Evolutionary conservation across 306 rosid species (phyloP), one percentile per base, ranked within the genome.

Genomic region (Pyrus pyrifolia): DNA sequence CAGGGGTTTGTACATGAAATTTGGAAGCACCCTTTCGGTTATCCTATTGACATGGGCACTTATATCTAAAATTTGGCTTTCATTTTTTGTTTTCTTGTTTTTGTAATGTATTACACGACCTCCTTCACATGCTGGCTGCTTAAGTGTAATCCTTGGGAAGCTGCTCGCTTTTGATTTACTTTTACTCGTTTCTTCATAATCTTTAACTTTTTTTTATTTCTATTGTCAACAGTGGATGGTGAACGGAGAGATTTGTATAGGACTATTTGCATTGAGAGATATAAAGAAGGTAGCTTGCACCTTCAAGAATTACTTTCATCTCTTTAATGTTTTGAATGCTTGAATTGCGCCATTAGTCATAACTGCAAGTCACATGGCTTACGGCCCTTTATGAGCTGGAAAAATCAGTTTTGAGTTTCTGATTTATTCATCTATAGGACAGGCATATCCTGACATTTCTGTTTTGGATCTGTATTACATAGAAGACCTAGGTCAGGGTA

Each of bases 221-320:
- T 76, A 33, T 46, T 31, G 58, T 77, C 68, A 80, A 69, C 94
- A 96, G 99, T 96, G 99, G 99, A 88, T 96, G 93, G 99, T 96
- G 86, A 96, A 93, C 83, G 99, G 99, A 80, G 99, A 96, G 84
- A 91, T 96, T 83, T 96, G 99, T 81, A 91, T 96, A 81, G 99
- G 99, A 80, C 88, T 96, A 68, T 96, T 96, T 86, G 94, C 99
- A 29, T 55, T 88, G 83, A 93, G 90, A 84, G 85, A 89, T 85
- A 91, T 96, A 78, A 91, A 91, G 91, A 86, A 96, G 99, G 99
- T 96, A 84, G 64, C 79, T 72, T 77, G 38, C 67, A 11, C 60
- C 66, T 27, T 73, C 31, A 52, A 55, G 73, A 44, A 53, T 81
- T 78, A 76, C 67, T 67, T 77, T 70, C 55, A 23, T 76, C 30